phyloP scores from a whole-genome alignment of 2,329 filamentous ascomycete species.

The Chaetomiaceae sp. region DNA sequence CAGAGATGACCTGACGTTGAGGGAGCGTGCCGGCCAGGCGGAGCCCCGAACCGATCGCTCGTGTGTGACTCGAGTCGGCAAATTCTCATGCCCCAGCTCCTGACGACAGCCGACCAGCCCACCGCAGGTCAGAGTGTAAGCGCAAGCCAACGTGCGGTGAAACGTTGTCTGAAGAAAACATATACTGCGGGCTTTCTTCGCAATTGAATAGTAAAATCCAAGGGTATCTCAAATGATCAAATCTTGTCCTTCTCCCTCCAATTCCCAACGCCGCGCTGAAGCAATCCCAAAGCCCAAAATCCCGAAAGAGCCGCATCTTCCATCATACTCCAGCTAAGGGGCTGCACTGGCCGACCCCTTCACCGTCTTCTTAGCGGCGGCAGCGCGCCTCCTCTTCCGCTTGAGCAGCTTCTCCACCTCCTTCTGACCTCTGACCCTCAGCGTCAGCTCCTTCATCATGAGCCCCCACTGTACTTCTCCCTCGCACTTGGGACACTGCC shows the following conservation, averaged over 20 bases:
- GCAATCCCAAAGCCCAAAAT: background rate
- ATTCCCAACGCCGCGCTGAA: background rate
- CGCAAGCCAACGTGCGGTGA: too few relatives aligned
- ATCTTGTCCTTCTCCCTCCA: background rate
- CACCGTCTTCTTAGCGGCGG: conserved; percentile 5
- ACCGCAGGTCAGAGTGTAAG: too few relatives aligned
- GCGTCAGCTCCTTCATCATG: conserved; percentile 76
- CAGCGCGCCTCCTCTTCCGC: conserved; percentile 32
- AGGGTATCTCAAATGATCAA: background rate
- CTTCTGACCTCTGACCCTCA: conserved; percentile 65
- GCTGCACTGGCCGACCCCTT: background rate
- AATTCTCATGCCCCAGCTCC: background rate
- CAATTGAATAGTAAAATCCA: background rate
- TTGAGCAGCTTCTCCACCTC: conserved; percentile 67
- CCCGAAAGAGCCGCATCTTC: background rate
- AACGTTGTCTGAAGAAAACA: too few relatives aligned
- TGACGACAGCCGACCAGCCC: background rate
- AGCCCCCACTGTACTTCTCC: conserved; percentile 63
- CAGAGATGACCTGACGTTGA: conserved; percentile 14
- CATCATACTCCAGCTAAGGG: background rate
- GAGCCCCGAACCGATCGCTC: background rate
- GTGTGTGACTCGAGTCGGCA: background rate
- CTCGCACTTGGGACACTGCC: conserved; percentile 67
- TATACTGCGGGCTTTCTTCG: too few relatives aligned
- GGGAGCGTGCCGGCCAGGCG: background rate